A percentile compares a stretch with the other conserved stretches of the same genome.
Evolutionary conservation across 2,329 filamentous ascomycete genomes (phyloP).

Genomic region (Aspergillus transmontanensis): DNA sequence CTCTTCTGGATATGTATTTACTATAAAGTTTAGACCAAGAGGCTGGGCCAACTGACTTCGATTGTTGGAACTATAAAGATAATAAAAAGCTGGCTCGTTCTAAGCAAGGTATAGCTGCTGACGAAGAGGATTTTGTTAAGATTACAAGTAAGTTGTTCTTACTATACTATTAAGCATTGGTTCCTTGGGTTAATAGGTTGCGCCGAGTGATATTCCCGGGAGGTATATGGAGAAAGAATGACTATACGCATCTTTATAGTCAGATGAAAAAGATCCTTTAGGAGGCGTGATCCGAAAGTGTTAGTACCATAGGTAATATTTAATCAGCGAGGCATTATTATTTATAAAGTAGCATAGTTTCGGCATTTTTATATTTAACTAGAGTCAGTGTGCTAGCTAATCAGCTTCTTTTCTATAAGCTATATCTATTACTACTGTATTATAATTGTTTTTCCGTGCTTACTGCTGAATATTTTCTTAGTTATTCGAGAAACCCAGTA

Average conservation of each 20-base stretch:
- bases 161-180: not conserved
- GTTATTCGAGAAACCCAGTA: too few relatives aligned
- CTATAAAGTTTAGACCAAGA: constrained; percentile 27
- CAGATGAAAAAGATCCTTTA: not conserved
- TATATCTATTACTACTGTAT: too few relatives aligned
- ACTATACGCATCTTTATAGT: not conserved
- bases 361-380: too few relatives aligned
- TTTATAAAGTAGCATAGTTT: too few relatives aligned
- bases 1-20: constrained; percentile 50
- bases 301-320: not conserved
- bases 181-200: not conserved
- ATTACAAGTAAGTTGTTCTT: not conserved
- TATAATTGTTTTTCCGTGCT: too few relatives aligned
- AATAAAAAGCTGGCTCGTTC: constrained; percentile 14
- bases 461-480: too few relatives aligned
- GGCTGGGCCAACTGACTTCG: constrained; percentile 11
- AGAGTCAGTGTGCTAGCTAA: too few relatives aligned
- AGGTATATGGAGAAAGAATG: not conserved
- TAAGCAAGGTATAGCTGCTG: constrained; percentile 15
- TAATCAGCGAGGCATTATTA: too few relatives aligned
- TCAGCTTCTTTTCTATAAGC: too few relatives aligned
- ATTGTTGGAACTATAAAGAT: constrained; percentile 26
- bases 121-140: constrained; percentile 14
- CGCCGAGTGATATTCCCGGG: not conserved
- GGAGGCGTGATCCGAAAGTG: not conserved